Conservation (phyloP, 345 rosid species). For the Citrus medica region DNA sequence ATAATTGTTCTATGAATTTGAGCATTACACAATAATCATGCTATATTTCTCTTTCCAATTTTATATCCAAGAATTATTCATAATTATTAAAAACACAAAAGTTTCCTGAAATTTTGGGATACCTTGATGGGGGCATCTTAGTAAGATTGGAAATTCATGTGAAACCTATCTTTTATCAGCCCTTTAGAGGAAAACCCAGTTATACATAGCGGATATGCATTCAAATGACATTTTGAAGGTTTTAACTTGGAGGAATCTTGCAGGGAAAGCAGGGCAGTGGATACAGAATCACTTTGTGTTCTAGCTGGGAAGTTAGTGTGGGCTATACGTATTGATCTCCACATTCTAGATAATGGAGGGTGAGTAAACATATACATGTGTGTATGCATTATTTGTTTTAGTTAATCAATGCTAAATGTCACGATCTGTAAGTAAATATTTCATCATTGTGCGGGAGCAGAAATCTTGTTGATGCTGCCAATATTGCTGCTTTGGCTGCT, state of each 20-base stretch:
- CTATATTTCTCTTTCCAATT: background rate
- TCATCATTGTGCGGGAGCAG: slow-evolving; percentile 31
- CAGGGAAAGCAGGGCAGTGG: slow-evolving; percentile 98
- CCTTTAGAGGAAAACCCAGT: background rate
- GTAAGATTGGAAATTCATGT: background rate
- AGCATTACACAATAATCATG: background rate
- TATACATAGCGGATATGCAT: background rate
- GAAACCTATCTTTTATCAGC: background rate
- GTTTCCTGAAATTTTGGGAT: background rate
- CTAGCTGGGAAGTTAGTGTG: slow-evolving; percentile 86
- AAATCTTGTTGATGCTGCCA: slow-evolving; percentile 95
- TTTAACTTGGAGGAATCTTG: slow-evolving; percentile 16
- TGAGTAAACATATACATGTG: slow-evolving; percentile 20
- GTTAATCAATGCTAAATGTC: slow-evolving; percentile 5
- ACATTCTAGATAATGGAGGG: slow-evolving; percentile 98
- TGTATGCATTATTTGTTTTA: background rate
- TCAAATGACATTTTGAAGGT: slow-evolving; percentile 9
- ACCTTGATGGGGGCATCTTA: background rate
- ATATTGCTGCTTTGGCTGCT: slow-evolving; percentile 88
- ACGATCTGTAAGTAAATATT: background rate
- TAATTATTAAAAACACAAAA: background rate
- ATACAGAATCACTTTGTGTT: slow-evolving; percentile 92
- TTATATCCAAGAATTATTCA: background rate
- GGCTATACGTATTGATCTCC: slow-evolving; percentile 90
- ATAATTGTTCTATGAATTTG: background rate